A percentile compares a stretch with the other conserved stretches of the same genome.
These are phyloP conservation scores for Amphicarpaea edgeworthii DNA, from an alignment of 306 rosid genomes.

Conservation along the genomic window DNA sequence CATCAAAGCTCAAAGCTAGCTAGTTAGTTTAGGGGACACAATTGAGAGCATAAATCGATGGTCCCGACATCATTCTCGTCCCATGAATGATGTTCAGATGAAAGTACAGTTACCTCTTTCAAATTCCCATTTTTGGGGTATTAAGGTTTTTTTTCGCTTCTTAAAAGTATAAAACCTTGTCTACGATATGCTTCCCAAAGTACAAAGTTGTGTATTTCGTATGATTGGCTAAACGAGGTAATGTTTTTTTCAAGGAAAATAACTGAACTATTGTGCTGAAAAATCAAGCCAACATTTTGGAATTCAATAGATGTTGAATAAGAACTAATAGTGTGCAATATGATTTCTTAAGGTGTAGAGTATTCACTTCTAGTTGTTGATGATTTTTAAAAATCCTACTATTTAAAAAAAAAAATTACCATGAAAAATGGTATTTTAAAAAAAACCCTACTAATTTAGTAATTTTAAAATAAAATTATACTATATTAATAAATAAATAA, in stretches of 20 bases:
- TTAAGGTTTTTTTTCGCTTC: background rate
- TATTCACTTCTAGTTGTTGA: too few species aligned
- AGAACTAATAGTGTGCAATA: too few species aligned
- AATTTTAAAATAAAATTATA: too few species aligned
- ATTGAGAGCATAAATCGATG: slow-evolving; percentile 1
- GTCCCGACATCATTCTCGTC: slow-evolving; percentile 20
- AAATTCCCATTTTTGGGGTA: background rate
- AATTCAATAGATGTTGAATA: too few species aligned
- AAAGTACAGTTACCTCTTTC: background rate
- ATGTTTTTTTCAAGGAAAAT: background rate
- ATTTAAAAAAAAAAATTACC: too few species aligned
- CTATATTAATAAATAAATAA: too few species aligned
- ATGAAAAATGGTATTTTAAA: too few species aligned
- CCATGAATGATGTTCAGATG: slow-evolving; percentile 17
- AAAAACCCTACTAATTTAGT: too few species aligned
- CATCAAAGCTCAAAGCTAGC: slow-evolving; percentile 34
- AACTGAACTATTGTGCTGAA: background rate
- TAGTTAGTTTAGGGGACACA: slow-evolving; percentile 4
- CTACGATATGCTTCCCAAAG: background rate
- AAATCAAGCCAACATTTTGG: too few species aligned
- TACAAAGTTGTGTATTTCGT: background rate
- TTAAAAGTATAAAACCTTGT: background rate
- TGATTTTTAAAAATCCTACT: too few species aligned
- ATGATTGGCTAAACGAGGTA: background rate
- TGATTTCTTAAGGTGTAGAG: too few species aligned